phyloP scores from a whole-genome alignment of 345 rosid genomes.

The Ailanthus altissimus region DNA sequence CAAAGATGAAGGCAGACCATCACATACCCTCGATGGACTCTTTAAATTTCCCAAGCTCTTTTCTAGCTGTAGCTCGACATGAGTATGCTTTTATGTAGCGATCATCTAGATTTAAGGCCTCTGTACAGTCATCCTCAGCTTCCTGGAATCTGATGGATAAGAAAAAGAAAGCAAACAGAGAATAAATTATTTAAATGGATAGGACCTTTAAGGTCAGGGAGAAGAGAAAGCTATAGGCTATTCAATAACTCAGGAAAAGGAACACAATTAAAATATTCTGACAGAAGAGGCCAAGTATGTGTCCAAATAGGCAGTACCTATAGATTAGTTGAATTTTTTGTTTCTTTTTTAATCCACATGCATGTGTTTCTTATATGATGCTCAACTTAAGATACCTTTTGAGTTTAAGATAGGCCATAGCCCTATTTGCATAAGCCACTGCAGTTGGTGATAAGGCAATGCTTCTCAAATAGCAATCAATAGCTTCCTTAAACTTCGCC shows the following conservation, averaged over 20 bases:
- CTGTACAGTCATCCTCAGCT: constrained; percentile 92
- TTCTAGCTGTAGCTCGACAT: constrained; percentile 88
- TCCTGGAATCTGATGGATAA: constrained; percentile 57
- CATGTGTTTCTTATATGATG: neutral
- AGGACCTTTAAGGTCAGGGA: neutral
- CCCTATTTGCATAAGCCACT: constrained; percentile 86
- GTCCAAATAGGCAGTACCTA: constrained; percentile 1
- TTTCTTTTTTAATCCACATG: neutral
- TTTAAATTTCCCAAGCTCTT: constrained; percentile 70
- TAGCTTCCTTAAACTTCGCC: constrained; percentile 81
- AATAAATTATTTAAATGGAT: neutral
- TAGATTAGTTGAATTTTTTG: neutral
- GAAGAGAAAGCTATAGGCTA: neutral
- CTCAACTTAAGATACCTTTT: constrained; percentile 45
- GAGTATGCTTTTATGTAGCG: constrained; percentile 87
- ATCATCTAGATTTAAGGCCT: constrained; percentile 88
- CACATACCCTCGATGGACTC: constrained; percentile 75
- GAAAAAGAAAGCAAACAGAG: constrained; percentile 15
- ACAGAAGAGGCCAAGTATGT: neutral
- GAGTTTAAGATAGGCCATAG: constrained; percentile 89
- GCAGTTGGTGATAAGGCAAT: constrained; percentile 84
- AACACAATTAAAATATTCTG: neutral
- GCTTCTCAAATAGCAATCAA: constrained; percentile 88
- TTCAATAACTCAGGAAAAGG: neutral
- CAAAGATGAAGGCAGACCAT: neutral